phyloP scores from a whole-genome alignment of 2,329 filamentous ascomycete genomes.

The Biscogniauxia marginata region DNA sequence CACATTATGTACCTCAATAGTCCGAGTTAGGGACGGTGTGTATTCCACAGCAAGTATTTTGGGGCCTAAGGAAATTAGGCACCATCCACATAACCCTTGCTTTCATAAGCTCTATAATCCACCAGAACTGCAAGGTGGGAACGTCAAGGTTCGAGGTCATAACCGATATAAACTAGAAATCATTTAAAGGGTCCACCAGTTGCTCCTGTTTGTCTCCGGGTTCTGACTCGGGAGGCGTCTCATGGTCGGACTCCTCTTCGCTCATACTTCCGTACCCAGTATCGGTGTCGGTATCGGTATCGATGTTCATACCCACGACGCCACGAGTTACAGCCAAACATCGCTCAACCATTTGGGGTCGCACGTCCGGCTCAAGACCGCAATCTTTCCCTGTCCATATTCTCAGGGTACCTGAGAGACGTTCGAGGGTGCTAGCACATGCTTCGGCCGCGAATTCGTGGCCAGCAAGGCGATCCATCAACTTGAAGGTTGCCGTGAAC shows the following conservation, averaged over 20 bases:
- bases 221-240: slow-evolving; percentile 1
- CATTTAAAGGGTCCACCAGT: not conserved
- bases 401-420: slow-evolving; percentile 55
- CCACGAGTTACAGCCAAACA: slow-evolving; percentile 57
- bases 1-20: not conserved
- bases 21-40: not conserved
- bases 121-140: not conserved
- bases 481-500: slow-evolving; percentile 56
- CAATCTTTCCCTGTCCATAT: slow-evolving; percentile 58
- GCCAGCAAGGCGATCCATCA: slow-evolving; percentile 53
- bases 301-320: slow-evolving; percentile 58
- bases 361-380: slow-evolving; percentile 50
- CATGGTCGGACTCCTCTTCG: slow-evolving; percentile 11
- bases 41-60: not conserved
- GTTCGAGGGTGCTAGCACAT: slow-evolving; percentile 51
- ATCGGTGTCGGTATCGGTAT: slow-evolving; percentile 48
- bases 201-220: not conserved
- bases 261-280: slow-evolving; percentile 54
- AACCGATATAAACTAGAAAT: not conserved
- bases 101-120: not conserved
- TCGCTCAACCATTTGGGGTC: slow-evolving; percentile 52
- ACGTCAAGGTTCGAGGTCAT: not conserved
- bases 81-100: too few relatives aligned
- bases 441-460: slow-evolving; percentile 48
- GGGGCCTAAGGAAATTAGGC: not conserved